A percentile compares a stretch with the other conserved stretches of the same genome.
These are phyloP conservation scores for Nannizziopsis barbatae DNA, from an alignment of 2,329 filamentous ascomycete genomes.

Conservation along the genomic window DNA sequence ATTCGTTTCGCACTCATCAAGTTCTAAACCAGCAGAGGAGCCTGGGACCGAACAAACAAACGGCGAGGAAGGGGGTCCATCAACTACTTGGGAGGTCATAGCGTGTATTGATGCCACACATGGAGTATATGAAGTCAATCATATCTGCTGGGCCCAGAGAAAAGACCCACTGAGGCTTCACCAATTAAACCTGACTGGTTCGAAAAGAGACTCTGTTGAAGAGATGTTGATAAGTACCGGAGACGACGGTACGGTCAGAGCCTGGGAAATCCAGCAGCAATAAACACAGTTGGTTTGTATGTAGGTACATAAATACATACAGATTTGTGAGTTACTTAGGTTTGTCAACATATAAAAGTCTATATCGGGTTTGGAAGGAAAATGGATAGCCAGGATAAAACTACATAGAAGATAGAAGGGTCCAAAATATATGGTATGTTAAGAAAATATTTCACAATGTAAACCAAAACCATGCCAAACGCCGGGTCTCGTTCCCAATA, in stretches of 20 bases:
- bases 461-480: neutral
- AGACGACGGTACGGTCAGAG: conserved; percentile 77
- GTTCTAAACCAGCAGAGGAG: neutral
- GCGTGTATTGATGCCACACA: conserved; percentile 63
- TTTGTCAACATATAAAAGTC: no score
- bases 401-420: neutral
- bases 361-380: no score
- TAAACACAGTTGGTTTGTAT: neutral
- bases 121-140: conserved; percentile 89
- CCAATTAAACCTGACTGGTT: neutral
- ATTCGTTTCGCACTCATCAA: neutral
- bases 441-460: neutral
- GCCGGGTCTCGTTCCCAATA: conserved; percentile 1
- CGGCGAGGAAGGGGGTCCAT: conserved; percentile 11
- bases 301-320: no score
- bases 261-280: conserved; percentile 53
- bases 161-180: conserved; percentile 45
- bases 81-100: conserved; percentile 59
- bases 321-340: no score
- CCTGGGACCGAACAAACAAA: neutral
- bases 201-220: conserved; percentile 34
- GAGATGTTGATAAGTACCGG: conserved; percentile 86
- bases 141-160: conserved; percentile 74
- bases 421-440: conserved; percentile 5
- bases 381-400: no score